Evolutionary conservation across 768 basidiomycete species (phyloP).

Genomic region (Trametes sanguinea): DNA sequence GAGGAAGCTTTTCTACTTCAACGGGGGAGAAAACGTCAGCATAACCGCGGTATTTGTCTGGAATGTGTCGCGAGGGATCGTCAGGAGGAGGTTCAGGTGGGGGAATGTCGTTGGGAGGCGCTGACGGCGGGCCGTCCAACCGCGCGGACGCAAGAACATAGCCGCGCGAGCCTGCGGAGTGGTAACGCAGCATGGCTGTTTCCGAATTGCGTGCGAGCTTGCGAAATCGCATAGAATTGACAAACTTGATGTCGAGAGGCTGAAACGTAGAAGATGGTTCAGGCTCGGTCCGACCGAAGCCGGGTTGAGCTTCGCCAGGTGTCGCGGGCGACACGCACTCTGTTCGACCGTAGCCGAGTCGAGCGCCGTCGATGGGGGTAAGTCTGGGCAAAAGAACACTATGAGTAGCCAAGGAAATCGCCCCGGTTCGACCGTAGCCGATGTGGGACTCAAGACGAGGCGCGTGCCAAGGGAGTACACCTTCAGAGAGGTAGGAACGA

Average conservation of each 20-base stretch:
- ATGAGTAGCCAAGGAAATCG: neutral
- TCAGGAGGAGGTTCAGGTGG: neutral
- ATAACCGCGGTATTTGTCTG: slow-evolving; percentile 30
- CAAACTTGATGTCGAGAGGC: neutral
- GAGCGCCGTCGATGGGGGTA: no score
- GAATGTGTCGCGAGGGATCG: neutral
- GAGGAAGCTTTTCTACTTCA: slow-evolving; percentile 31
- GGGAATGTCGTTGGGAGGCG: neutral
- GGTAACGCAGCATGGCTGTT: neutral
- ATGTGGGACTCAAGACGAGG: slow-evolving; percentile 4
- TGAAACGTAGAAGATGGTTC: neutral
- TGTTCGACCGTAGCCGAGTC: slow-evolving; percentile 2
- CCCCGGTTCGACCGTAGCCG: slow-evolving; percentile 3
- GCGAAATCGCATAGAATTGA: slow-evolving; percentile 2
- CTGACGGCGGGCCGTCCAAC: neutral
- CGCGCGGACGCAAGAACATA: neutral
- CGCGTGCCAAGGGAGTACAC: slow-evolving; percentile 3
- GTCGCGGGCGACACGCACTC: neutral
- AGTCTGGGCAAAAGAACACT: slow-evolving; percentile 1
- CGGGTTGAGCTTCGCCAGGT: neutral
- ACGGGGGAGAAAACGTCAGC: slow-evolving; percentile 32
- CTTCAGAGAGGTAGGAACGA: neutral
- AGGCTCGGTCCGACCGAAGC: neutral
- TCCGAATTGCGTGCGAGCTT: neutral
- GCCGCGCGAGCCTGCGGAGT: slow-evolving; percentile 3